These are phyloP conservation scores for Tricholomella constricta DNA, from an alignment of 768 basidiomycete species.

Conservation along the genomic window DNA sequence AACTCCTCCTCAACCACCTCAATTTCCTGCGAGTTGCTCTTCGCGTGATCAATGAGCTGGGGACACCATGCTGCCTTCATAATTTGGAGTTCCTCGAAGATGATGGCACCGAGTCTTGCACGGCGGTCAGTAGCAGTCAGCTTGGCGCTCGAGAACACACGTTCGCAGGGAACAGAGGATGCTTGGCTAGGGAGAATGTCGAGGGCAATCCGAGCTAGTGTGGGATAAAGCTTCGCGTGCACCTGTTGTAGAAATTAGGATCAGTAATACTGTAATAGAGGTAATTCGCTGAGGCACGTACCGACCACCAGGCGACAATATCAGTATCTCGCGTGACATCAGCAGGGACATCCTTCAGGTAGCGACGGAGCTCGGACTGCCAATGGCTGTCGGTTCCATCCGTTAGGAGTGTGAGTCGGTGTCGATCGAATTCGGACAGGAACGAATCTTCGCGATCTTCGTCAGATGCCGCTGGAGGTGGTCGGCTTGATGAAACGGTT, in stretches of 20 bases:
- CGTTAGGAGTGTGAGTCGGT: constrained; percentile 1
- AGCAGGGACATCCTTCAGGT: constrained; percentile 16
- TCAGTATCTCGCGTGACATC: too few species aligned
- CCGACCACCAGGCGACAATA: constrained; percentile 22
- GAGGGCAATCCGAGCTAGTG: constrained; percentile 16
- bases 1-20: neutral
- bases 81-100: constrained; percentile 9
- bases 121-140: constrained; percentile 5
- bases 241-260: too few species aligned
- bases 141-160: constrained; percentile 13
- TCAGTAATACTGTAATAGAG: too few species aligned
- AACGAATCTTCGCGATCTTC: neutral
- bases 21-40: neutral
- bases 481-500: too few species aligned
- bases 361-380: constrained; percentile 15
- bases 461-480: too few species aligned
- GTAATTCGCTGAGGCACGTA: too few species aligned
- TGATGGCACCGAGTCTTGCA: neutral
- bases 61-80: constrained; percentile 9
- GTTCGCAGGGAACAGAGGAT: constrained; percentile 22
- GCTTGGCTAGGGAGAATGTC: constrained; percentile 21
- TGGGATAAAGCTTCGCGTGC: constrained; percentile 13
- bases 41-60: constrained; percentile 37
- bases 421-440: constrained; percentile 5
- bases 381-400: constrained; percentile 4